A percentile compares a stretch with the other conserved stretches of the same genome.
Conservation (phyloP, 2,329 filamentous ascomycete genomes). For the Lecanicillium sp. region DNA sequence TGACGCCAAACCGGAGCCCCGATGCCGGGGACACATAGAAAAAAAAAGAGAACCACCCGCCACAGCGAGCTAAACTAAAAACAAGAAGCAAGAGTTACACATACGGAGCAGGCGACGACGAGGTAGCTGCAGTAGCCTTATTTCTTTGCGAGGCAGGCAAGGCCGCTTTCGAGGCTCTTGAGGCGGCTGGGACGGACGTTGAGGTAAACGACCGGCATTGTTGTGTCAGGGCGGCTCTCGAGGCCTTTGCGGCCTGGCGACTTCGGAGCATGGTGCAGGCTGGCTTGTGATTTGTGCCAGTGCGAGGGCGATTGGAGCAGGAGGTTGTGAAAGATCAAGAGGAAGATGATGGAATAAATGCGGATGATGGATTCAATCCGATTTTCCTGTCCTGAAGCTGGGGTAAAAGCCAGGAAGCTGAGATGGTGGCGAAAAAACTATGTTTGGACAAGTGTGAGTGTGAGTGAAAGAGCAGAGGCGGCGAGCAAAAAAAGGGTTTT, state of each 20-base stretch:
- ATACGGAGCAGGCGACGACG: slow-evolving; percentile 37
- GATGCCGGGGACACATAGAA: not conserved
- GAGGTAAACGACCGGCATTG: slow-evolving; percentile 33
- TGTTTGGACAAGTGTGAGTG: slow-evolving; percentile 2
- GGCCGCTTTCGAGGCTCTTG: slow-evolving; percentile 31
- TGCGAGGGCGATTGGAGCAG: not conserved
- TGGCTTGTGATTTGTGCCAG: not conserved
- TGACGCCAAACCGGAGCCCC: not conserved
- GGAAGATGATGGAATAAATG: not conserved
- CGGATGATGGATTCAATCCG: no score
- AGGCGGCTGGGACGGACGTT: slow-evolving; percentile 26
- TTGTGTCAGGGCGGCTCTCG: slow-evolving; percentile 35
- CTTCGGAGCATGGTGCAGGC: slow-evolving; percentile 38
- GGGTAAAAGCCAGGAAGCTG: slow-evolving; percentile 3
- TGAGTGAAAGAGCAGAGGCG: slow-evolving; percentile 1
- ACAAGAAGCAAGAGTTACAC: slow-evolving; percentile 21
- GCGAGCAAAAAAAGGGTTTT: no score
- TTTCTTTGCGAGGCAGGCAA: slow-evolving; percentile 35
- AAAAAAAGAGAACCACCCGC: not conserved
- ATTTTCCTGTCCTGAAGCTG: slow-evolving; percentile 10
- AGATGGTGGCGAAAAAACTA: slow-evolving; percentile 6
- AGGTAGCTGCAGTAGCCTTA: slow-evolving; percentile 40
- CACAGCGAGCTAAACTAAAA: slow-evolving; percentile 4
- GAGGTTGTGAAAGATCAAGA: not conserved
- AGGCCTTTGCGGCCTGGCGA: slow-evolving; percentile 38